These are phyloP conservation scores for Quercus berberidifolia DNA, from an alignment of 306 rosid species.

Conservation along the genomic window DNA sequence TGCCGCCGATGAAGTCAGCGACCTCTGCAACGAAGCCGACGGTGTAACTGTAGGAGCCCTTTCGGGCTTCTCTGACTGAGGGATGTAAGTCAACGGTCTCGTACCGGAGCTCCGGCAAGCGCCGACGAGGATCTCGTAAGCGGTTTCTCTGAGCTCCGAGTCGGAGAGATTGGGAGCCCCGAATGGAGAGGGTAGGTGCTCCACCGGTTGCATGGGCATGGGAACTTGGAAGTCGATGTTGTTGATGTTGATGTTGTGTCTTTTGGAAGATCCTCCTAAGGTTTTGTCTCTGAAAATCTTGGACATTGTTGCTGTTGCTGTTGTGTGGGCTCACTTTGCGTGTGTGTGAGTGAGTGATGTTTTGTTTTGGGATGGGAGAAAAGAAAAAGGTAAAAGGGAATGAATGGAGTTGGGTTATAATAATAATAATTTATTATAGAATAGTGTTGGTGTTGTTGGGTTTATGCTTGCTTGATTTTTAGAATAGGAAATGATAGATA, in stretches of 20 bases:
- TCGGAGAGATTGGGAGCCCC: constrained; percentile 42
- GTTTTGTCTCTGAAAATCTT: constrained; percentile 45
- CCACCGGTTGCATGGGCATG: constrained; percentile 58
- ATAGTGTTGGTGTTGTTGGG: too few species aligned
- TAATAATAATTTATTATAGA: too few species aligned
- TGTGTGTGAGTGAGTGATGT: constrained; percentile 12
- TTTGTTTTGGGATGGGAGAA: constrained; percentile 5
- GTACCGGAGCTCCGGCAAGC: constrained; percentile 82
- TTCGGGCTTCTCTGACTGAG: constrained; percentile 68
- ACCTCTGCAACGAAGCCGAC: constrained; percentile 60
- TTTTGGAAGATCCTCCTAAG: constrained; percentile 37
- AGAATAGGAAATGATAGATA: too few species aligned
- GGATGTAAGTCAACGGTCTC: constrained; percentile 71
- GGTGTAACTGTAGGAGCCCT: constrained; percentile 32
- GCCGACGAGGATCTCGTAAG: constrained; percentile 79
- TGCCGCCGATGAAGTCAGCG: constrained; percentile 81
- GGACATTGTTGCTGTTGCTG: constrained; percentile 35
- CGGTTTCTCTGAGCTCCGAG: constrained; percentile 87
- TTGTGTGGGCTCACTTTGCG: constrained; percentile 28
- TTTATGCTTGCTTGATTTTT: too few species aligned
- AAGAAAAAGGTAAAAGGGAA: constrained; percentile 7
- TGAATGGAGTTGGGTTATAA: constrained; percentile 14
- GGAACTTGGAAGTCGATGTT: constrained; percentile 21
- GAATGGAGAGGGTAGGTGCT: constrained; percentile 65
- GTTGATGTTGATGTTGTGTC: constrained; percentile 25